phyloP scores from a whole-genome alignment of 2,329 filamentous ascomycete genomes.

The Fonsecaea monophora region DNA sequence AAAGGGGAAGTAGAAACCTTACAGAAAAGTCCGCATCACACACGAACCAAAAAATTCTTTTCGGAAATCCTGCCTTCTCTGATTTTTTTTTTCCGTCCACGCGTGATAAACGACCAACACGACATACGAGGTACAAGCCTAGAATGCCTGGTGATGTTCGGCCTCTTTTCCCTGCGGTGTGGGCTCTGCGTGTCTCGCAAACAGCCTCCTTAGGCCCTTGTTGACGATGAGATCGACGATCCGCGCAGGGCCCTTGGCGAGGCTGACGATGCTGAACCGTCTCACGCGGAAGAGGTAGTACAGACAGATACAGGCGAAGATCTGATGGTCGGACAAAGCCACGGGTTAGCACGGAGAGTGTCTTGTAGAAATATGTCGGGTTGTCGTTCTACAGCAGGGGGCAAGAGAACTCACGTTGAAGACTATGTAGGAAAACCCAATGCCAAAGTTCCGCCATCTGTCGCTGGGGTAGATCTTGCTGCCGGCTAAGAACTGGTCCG shows the following conservation, averaged over 20 bases:
- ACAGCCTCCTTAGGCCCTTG: constrained; percentile 30
- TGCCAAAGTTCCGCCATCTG: constrained; percentile 83
- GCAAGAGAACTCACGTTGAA: constrained; percentile 62
- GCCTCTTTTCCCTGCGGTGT: constrained; percentile 32
- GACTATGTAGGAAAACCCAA: constrained; percentile 74
- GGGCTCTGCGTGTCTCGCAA: constrained; percentile 32
- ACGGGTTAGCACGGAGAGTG: neutral
- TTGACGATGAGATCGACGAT: constrained; percentile 27
- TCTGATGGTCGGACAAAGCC: constrained; percentile 11
- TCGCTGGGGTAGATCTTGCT: constrained; percentile 63
- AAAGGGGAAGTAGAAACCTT: too few species aligned
- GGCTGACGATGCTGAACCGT: constrained; percentile 26
- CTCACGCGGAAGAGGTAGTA: constrained; percentile 59
- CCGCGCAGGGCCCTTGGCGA: constrained; percentile 31
- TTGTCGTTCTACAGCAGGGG: neutral
- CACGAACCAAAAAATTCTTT: neutral
- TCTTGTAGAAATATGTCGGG: too few species aligned
- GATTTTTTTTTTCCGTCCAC: too few species aligned
- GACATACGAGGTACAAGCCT: neutral
- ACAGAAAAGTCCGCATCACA: neutral
- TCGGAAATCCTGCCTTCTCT: too few species aligned
- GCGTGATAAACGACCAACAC: too few species aligned
- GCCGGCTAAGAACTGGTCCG: constrained; percentile 50
- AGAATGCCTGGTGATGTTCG: constrained; percentile 4
- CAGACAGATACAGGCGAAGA: constrained; percentile 58